phyloP scores from a whole-genome alignment of 495 filamentous ascomycete genomes.

The Penicillium crystallinum region DNA sequence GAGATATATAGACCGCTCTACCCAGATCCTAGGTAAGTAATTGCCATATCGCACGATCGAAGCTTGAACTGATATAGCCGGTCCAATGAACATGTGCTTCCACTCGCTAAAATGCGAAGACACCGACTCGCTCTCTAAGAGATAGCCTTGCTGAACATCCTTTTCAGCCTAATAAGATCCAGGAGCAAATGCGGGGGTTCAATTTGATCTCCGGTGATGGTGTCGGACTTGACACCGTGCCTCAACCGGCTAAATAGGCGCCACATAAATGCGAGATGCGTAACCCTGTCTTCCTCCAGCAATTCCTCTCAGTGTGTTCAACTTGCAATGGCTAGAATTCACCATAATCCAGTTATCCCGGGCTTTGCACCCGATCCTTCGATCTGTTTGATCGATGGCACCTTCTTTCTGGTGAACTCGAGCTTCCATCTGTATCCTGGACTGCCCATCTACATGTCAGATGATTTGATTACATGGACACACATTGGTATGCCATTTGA shows the following conservation, averaged over 20 bases:
- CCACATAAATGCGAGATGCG: neutral
- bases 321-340: neutral
- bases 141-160: neutral
- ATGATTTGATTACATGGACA: constrained; percentile 30
- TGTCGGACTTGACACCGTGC: constrained; percentile 4
- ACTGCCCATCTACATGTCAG: constrained; percentile 32
- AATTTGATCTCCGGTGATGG: neutral
- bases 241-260: constrained; percentile 2
- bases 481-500: constrained; percentile 11
- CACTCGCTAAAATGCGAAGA: too few species aligned
- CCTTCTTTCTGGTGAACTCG: constrained; percentile 31
- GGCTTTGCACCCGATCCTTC: constrained; percentile 32
- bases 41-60: neutral
- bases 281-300: neutral
- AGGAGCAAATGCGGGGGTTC: neutral
- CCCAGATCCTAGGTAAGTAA: neutral
- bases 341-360: constrained; percentile 7
- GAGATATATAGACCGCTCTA: neutral
- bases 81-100: neutral
- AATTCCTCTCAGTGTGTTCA: neutral
- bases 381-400: constrained; percentile 16
- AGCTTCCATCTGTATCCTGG: constrained; percentile 37
- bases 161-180: neutral
- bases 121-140: too few species aligned
- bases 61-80: neutral